Evolutionary conservation across 176 grass and related monocot genomes (phyloP), one percentile per base, ranked within the genome.

Genomic region (Avena atlantica): DNA sequence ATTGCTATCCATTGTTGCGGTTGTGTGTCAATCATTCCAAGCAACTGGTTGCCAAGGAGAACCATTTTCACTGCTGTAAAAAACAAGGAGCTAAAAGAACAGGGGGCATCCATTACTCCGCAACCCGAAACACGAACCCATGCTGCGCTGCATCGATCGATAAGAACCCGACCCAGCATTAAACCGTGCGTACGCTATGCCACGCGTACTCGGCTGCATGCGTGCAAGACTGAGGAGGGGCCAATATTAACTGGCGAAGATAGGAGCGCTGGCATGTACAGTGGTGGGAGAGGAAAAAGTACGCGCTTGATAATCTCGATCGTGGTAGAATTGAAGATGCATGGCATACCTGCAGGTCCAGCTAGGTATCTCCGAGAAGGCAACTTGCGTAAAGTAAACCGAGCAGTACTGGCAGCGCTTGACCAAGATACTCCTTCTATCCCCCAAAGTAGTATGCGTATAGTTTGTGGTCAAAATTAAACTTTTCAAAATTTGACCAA

Each of bases 61-160:
- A 13, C 16, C 0, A 36, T 53, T 66, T 66, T 17, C 61, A 27
- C 29, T 10, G 34, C 50, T 20, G 80, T 82, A 40, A 7, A 42
- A 69, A 82, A n/a, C n/a, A n/a, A n/a, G n/a, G n/a, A n/a, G n/a
- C n/a, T 42, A 52, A 5, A 23, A 63, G 36, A 55, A 12, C 11
- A 48, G 40, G 76, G 47, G 3, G 14, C 12, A 14, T 11, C 49
- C 66, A 67, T 79, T 16, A 24, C 57, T 84, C 67, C 8, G 67
- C 74, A 68, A 1, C 66, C 49, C 4, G 74, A 15, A 84, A 31
- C 81, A 87, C 81, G 57, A 84, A 0, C 23, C 49, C 3, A 51
- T 84, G 89, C 66, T 17, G 29, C 23, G 45, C 89, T 65, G 25
- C 74, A 84, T 87, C 81, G 85, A 84, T 84, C 55, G 40, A 68